A percentile compares a stretch with the other conserved stretches of the same genome.
phyloP scores from a whole-genome alignment of 148 eudicot genomes.

The Arbutus unedo region DNA sequence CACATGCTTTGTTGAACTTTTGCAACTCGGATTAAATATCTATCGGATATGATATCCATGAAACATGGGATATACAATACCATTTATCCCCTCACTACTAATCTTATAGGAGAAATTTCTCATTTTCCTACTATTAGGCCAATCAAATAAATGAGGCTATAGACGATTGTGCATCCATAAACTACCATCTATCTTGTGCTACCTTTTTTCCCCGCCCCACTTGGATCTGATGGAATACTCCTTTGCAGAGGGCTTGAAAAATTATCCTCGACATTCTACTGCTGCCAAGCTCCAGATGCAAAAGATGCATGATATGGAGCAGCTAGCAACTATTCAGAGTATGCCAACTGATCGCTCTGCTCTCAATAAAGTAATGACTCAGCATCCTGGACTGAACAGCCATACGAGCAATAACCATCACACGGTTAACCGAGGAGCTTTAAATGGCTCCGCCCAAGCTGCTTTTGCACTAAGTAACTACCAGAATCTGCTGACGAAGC shows the following conservation, averaged over 20 bases:
- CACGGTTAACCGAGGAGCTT: constrained; percentile 43
- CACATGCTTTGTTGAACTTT: neutral
- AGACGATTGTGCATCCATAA: neutral
- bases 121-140: neutral
- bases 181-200: neutral
- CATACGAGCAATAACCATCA: constrained; percentile 40
- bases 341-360: constrained; percentile 57
- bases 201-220: neutral
- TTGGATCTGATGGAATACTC: neutral
- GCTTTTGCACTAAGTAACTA: constrained; percentile 56
- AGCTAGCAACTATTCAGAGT: constrained; percentile 54
- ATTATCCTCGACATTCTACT: constrained; percentile 56
- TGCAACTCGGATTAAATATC: neutral
- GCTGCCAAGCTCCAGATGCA: constrained; percentile 55
- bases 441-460: constrained; percentile 55
- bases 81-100: neutral
- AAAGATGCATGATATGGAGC: constrained; percentile 67
- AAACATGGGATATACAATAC: neutral
- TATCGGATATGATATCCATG: neutral
- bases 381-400: constrained; percentile 54
- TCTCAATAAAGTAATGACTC: constrained; percentile 53
- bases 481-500: constrained; percentile 65
- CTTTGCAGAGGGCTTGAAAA: constrained; percentile 83
- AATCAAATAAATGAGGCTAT: neutral
- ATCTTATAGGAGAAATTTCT: neutral